Conservation (phyloP, 2,329 filamentous ascomycete species). For the Trichoderma atrobrunneum region DNA sequence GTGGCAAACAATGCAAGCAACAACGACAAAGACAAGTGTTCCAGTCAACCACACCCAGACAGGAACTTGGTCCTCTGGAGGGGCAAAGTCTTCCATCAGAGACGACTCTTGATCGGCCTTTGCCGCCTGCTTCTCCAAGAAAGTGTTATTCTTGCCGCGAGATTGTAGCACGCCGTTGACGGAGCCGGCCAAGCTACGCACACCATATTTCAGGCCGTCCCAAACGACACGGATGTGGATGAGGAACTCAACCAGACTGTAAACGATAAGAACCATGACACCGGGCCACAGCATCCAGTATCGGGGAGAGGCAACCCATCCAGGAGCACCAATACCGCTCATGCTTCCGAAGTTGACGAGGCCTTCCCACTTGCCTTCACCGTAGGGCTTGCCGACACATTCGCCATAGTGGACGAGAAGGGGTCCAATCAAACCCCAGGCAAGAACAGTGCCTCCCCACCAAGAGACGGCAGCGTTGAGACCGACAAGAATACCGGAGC, state of each 20-base stretch:
- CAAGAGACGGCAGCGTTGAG: conserved; percentile 58
- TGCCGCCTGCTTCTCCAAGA: conserved; percentile 37
- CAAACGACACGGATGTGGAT: conserved; percentile 39
- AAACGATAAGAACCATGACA: conserved; percentile 44
- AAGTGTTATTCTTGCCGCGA: conserved; percentile 32
- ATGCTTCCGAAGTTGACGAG: conserved; percentile 33
- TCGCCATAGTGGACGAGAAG: conserved; percentile 49
- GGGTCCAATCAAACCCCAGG: conserved; percentile 53
- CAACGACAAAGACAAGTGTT: conserved; percentile 46
- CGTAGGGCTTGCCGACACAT: conserved; percentile 43
- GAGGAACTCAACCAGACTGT: conserved; percentile 41
- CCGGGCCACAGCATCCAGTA: conserved; percentile 46
- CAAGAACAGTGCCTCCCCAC: conserved; percentile 53
- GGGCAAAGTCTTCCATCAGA: conserved; percentile 40
- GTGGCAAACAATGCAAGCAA: conserved; percentile 50
- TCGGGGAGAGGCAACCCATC: conserved; percentile 36
- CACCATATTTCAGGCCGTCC: conserved; percentile 35
- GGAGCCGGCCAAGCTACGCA: conserved; percentile 30
- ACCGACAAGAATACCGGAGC: conserved; percentile 50
- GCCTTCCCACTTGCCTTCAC: conserved; percentile 32
- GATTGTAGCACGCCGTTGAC: conserved; percentile 34
- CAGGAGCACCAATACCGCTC: conserved; percentile 27
- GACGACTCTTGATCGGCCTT: conserved; percentile 32
- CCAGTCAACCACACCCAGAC: conserved; percentile 53
- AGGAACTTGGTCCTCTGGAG: conserved; percentile 47